Conservation (phyloP, 2,329 filamentous ascomycete genomes). For the Aspergillus sp. region DNA sequence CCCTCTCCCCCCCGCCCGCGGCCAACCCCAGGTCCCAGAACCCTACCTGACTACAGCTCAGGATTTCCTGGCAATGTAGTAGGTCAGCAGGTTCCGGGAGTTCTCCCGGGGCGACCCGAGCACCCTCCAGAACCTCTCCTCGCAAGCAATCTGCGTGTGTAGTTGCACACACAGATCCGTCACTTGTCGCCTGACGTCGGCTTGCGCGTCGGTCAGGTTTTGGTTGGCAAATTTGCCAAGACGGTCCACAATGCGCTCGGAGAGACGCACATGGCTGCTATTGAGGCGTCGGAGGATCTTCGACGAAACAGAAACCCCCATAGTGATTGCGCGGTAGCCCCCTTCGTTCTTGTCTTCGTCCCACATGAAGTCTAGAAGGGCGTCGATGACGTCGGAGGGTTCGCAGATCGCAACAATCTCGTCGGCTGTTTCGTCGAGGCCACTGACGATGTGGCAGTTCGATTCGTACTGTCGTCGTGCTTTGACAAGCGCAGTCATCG, state of each 20-base stretch:
- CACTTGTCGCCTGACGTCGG: conserved; percentile 34
- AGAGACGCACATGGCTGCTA: conserved; percentile 8
- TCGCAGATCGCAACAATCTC: conserved; percentile 28
- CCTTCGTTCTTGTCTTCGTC: conserved; percentile 25
- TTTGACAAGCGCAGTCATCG: conserved; percentile 32
- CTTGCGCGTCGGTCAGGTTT: conserved; percentile 27
- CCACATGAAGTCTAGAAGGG: conserved; percentile 28
- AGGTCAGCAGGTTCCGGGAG: conserved; percentile 31
- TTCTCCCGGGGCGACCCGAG: conserved; percentile 25
- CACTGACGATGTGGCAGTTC: conserved; percentile 36
- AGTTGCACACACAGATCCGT: conserved; percentile 29
- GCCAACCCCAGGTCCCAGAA: too few species aligned
- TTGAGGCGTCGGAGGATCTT: conserved; percentile 22
- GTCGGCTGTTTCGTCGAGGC: conserved; percentile 34
- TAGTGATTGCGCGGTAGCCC: conserved; percentile 27
- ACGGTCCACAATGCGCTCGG: conserved; percentile 15
- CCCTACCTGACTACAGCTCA: neutral
- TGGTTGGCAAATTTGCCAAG: conserved; percentile 29
- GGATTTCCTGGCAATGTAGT: conserved; percentile 24
- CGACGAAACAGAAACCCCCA: conserved; percentile 29
- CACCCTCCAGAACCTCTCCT: conserved; percentile 24
- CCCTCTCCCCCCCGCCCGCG: too few species aligned
- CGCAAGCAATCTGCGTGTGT: conserved; percentile 20
- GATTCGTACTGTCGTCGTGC: conserved; percentile 34
- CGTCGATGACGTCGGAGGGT: conserved; percentile 24